Conservation (phyloP, 345 rosid species). For the Citrus reticulata region DNA sequence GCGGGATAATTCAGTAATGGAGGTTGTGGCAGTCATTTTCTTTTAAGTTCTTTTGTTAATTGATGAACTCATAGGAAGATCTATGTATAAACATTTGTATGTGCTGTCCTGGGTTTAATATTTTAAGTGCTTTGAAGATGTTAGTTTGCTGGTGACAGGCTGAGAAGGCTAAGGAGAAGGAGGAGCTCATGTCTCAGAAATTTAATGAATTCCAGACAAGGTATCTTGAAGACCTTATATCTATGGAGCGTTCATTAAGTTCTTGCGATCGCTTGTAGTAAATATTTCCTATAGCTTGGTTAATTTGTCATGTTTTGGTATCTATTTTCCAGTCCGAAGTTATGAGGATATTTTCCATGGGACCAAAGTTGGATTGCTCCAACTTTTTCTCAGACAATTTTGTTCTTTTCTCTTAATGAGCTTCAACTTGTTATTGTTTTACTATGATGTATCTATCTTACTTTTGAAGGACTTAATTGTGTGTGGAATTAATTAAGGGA, state of each 20-base stretch:
- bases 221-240: constrained; percentile 28
- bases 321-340: background rate
- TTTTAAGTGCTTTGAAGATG: constrained; percentile 8
- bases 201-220: constrained; percentile 55
- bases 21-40: constrained; percentile 42
- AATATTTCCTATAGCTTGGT: background rate
- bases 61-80: background rate
- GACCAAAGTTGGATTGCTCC: background rate
- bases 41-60: constrained; percentile 11
- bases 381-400: background rate
- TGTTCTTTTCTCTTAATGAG: background rate
- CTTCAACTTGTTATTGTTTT: background rate
- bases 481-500: background rate
- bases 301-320: background rate
- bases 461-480: background rate
- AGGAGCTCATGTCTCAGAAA: constrained; percentile 65
- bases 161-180: constrained; percentile 92
- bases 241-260: background rate
- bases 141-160: constrained; percentile 51
- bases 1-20: constrained; percentile 90
- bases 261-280: background rate
- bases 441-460: background rate
- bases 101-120: background rate
- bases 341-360: background rate
- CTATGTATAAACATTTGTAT: background rate